phyloP scores from a whole-genome alignment of 495 filamentous ascomycete genomes.

The Lasiosphaeria hispida region DNA sequence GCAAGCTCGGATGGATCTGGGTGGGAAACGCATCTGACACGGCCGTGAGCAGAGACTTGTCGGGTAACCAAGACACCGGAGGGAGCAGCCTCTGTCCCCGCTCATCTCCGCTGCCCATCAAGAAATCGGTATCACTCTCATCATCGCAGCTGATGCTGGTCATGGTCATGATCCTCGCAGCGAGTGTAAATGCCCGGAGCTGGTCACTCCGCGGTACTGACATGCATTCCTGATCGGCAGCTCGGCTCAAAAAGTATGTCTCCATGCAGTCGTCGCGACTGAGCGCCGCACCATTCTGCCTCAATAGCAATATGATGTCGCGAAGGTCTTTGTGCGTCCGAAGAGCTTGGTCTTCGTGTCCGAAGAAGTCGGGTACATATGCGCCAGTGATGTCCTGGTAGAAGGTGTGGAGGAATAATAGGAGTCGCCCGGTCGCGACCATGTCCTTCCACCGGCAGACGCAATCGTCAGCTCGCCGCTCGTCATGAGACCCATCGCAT shows the following conservation, averaged over 20 bases:
- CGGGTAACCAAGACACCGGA: conserved; percentile 23
- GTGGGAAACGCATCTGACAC: conserved; percentile 26
- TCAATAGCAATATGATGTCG: conserved; percentile 25
- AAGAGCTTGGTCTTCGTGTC: conserved; percentile 21
- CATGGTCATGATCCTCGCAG: conserved; percentile 35
- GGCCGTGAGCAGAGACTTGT: conserved; percentile 24
- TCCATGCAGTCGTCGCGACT: conserved; percentile 8
- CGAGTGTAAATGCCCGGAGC: conserved; percentile 29
- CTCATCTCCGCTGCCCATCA: not conserved
- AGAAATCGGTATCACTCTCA: not conserved
- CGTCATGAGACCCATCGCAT: conserved; percentile 14
- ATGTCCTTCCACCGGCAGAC: conserved; percentile 21
- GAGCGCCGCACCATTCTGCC: conserved; percentile 7
- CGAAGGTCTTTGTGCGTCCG: conserved; percentile 29
- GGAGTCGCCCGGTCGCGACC: conserved; percentile 13
- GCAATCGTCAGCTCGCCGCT: no score
- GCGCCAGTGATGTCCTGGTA: conserved; percentile 27
- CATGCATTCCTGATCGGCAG: not conserved
- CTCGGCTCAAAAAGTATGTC: not conserved
- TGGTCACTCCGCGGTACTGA: conserved; percentile 7
- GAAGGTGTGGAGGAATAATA: conserved; percentile 30
- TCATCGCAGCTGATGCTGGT: conserved; percentile 17
- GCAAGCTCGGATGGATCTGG: conserved; percentile 29
- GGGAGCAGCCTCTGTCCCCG: not conserved
- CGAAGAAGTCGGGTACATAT: conserved; percentile 29